These are phyloP conservation scores for Gillenia trifoliata DNA, from an alignment of 306 rosid genomes.

Conservation along the genomic window DNA sequence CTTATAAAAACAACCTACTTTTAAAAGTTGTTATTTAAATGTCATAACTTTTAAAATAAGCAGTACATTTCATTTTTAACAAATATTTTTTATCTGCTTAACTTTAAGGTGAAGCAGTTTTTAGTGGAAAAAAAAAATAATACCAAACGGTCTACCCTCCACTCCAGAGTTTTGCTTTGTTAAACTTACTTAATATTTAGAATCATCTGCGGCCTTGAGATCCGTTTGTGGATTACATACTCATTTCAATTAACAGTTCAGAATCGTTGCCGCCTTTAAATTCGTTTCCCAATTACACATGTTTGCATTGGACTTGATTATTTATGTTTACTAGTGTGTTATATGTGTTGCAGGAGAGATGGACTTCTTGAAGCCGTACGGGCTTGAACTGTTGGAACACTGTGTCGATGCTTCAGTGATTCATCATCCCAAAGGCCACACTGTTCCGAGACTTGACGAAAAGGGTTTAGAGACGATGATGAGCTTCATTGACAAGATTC, in stretches of 20 bases:
- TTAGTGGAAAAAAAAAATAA: too few species aligned
- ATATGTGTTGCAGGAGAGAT: slow-evolving; percentile 51
- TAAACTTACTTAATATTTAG: not conserved
- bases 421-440: slow-evolving; percentile 85
- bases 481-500: slow-evolving; percentile 49
- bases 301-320: not conserved
- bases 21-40: too few species aligned
- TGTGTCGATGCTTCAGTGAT: slow-evolving; percentile 53
- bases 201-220: not conserved
- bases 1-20: too few species aligned
- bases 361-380: slow-evolving; percentile 63
- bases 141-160: not conserved
- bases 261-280: not conserved
- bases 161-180: not conserved
- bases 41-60: too few species aligned
- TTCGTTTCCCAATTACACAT: too few species aligned
- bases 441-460: slow-evolving; percentile 71
- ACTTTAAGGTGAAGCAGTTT: too few species aligned
- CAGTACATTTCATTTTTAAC: too few species aligned
- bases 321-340: not conserved
- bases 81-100: too few species aligned
- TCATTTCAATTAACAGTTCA: too few species aligned
- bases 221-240: not conserved
- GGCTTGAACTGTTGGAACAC: slow-evolving; percentile 43
- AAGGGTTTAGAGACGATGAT: slow-evolving; percentile 33